phyloP scores from a whole-genome alignment of 1,139 yeast genomes.

The Arxiozyma bovina region DNA sequence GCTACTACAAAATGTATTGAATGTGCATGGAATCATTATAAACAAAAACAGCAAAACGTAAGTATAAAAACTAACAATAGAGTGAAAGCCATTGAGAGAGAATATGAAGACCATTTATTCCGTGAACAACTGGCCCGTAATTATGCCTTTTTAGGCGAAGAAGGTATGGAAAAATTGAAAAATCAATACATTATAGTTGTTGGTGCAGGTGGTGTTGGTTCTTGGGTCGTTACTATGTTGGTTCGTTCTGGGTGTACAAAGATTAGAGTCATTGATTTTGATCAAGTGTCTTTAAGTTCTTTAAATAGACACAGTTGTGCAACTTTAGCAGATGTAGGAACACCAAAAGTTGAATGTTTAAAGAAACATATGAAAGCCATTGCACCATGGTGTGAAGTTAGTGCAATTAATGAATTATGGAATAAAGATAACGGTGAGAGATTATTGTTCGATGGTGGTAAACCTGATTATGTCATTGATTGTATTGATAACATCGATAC shows the following conservation, averaged over 20 bases:
- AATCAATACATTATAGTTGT: constrained; percentile 73
- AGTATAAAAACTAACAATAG: constrained; percentile 7
- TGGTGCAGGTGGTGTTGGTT: constrained; percentile 99
- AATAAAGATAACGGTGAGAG: constrained; percentile 53
- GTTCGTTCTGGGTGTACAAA: constrained; percentile 82
- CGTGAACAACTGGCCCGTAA: constrained; percentile 89
- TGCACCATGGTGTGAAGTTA: constrained; percentile 88
- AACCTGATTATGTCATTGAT: constrained; percentile 73
- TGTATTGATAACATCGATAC: constrained; percentile 95
- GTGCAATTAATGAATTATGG: constrained; percentile 73
- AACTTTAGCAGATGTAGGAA: constrained; percentile 78
- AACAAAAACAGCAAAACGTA: constrained; percentile 4
- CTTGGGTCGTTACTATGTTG: constrained; percentile 91
- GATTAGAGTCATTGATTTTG: constrained; percentile 80
- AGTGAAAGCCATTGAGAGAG: constrained; percentile 8
- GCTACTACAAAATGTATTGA: constrained; percentile 24
- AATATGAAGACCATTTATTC: constrained; percentile 64
- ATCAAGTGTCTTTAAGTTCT: constrained; percentile 87
- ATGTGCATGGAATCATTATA: constrained; percentile 16
- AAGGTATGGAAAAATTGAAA: constrained; percentile 71
- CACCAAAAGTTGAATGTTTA: constrained; percentile 75
- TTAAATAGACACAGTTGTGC: constrained; percentile 94
- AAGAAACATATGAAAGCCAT: constrained; percentile 53
- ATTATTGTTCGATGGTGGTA: constrained; percentile 45
- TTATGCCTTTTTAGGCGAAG: constrained; percentile 80